These are phyloP conservation scores for Aspergillus cejpii DNA, from an alignment of 2,329 filamentous ascomycete species.

Conservation along the genomic window DNA sequence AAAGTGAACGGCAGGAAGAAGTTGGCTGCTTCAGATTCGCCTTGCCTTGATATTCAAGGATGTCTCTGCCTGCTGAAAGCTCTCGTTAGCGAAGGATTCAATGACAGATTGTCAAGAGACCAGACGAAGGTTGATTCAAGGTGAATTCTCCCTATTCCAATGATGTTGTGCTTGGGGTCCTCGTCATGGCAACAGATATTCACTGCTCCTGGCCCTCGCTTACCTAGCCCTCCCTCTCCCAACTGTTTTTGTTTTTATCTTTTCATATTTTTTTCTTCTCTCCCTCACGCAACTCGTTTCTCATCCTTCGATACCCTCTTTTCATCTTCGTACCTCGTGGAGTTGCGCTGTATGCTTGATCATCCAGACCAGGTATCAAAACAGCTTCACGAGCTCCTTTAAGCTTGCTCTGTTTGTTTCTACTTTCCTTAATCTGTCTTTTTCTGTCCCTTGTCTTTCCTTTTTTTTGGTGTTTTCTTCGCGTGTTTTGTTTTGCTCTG, in stretches of 20 bases:
- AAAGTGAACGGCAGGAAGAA: not conserved
- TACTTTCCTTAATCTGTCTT: not conserved
- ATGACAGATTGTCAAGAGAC: not conserved
- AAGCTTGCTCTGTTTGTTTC: not conserved
- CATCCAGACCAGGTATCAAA: not conserved
- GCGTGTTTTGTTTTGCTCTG: not conserved
- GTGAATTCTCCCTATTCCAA: not conserved
- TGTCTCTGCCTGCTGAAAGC: not conserved
- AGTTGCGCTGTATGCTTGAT: not conserved
- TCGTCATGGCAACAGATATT: not conserved
- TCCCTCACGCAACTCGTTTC: not conserved
- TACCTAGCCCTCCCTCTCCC: not conserved
- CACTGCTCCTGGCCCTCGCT: not conserved
- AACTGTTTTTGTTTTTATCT: not conserved
- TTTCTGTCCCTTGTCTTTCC: not conserved
- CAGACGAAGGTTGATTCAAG: not conserved
- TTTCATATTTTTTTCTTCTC: not conserved
- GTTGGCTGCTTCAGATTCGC: not conserved
- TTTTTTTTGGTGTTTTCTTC: not conserved
- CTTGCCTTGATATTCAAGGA: not conserved
- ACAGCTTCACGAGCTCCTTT: not conserved
- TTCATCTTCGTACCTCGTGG: not conserved
- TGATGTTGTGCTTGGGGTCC: not conserved
- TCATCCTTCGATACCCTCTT: not conserved
- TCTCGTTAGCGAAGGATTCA: not conserved